These are phyloP conservation scores for Cladosporium sp. DNA, from an alignment of 2,329 filamentous ascomycete species.

Conservation along the genomic window DNA sequence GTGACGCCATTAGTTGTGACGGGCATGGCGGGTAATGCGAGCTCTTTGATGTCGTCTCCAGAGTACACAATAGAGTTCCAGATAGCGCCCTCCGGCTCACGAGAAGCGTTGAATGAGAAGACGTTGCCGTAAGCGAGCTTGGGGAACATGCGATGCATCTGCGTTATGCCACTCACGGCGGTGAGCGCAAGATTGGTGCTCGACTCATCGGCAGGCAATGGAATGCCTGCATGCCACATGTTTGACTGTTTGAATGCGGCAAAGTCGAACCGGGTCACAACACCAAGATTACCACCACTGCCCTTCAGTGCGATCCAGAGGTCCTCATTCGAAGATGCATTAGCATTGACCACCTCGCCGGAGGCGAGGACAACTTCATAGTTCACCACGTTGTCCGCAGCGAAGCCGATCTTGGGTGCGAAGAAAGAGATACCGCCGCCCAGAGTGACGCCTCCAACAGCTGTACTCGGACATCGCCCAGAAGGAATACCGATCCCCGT, in stretches of 20 bases:
- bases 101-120: slow-evolving; percentile 16
- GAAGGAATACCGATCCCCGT: slow-evolving; percentile 47
- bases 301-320: slow-evolving; percentile 33
- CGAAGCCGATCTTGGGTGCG: slow-evolving; percentile 32
- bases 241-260: slow-evolving; percentile 1
- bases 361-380: slow-evolving; percentile 33
- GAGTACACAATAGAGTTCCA: slow-evolving; percentile 14
- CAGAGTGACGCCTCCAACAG: slow-evolving; percentile 34
- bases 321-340: slow-evolving; percentile 27
- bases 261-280: slow-evolving; percentile 33
- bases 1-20: background rate
- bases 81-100: background rate
- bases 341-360: slow-evolving; percentile 30
- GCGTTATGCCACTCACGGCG: slow-evolving; percentile 8
- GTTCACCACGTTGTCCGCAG: slow-evolving; percentile 35
- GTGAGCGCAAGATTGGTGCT: slow-evolving; percentile 7
- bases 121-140: slow-evolving; percentile 19
- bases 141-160: slow-evolving; percentile 10
- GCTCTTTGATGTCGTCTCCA: slow-evolving; percentile 12
- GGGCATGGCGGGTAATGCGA: background rate
- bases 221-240: slow-evolving; percentile 6
- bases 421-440: slow-evolving; percentile 39
- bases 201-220: slow-evolving; percentile 7
- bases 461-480: slow-evolving; percentile 44
- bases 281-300: slow-evolving; percentile 35